Evolutionary conservation across 768 basidiomycete genomes (phyloP), one percentile per base, ranked within the genome.

Genomic region (Nidularia sp.): DNA sequence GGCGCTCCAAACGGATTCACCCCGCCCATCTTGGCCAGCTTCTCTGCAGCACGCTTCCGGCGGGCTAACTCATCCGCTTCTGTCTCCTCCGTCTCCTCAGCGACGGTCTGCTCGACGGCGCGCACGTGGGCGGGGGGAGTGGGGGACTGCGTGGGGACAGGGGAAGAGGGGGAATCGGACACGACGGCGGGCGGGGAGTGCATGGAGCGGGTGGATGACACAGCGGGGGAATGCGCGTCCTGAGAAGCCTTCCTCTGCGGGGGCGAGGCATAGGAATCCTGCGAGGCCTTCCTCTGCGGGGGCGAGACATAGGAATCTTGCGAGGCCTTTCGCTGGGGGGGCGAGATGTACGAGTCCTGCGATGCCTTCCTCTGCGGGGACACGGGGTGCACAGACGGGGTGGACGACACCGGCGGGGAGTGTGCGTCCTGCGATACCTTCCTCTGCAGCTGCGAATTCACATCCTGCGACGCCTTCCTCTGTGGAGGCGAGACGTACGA

Each of bases 41-140:
- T 72, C 82, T 75, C 76, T 33, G 78, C 73, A 15, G 81, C 74
- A 45, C 74, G 74, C 45, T 70, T 69, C 29, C 70, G 67, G 34
- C 73, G 69, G 1, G 68, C 63, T 53, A 63, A 71, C 47, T 79
- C 79, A 6, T 76, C 78, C 45, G 75, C 74, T 34, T 75, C 79
- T 15, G 67, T 47, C 25, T 45, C 44, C 12, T 10, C 44, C 25
- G 25, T n/a, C 12, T 60, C 56, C 15, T 45, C 44, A 13, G 12
- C 44, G 44, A 25, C 44, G 9, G 44, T 9, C 15, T 15, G 12
- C 25, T 45, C 44, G 44, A 25, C 44, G 9, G 44, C 13, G 10
- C 39, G 12, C 39, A 12, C 39, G 5, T 2, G 39, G 15, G 39
- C 39, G 15, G 39, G 15, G 4, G 39, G 39, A 41, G 39, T 2